Base-by-base conservation (phyloP, 108 stramenopile species). In the Nitzschia sp. region DNA sequence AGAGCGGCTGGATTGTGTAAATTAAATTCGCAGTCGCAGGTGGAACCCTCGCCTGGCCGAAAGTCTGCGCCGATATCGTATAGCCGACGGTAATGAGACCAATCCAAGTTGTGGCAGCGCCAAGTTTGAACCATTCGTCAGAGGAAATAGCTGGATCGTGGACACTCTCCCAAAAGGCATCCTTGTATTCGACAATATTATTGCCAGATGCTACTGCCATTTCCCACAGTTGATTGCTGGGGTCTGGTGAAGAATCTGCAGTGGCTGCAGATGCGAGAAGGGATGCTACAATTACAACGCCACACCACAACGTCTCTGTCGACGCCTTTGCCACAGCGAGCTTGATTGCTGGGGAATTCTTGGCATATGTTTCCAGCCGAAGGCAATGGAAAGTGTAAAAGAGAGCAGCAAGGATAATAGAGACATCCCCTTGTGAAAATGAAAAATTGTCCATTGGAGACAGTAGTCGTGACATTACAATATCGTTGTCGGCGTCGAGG, bases 1-100 rank as follows among this genome's bases (percentile, higher is more conserved):
- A 91, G n/a, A 95, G 21, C 22, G 91, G 91, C 63, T 95, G 94
- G 23, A 87, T 79, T 16, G 94, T 87, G 60, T 95, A 92, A 32
- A 95, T 88, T 30, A 94, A 69, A 68, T 91, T 94, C 0, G 91
- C 90, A 57, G 87, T 76, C n/a, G 84, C 66, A 5, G 94, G 84
- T 48, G 68, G 63, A 25, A 95, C 85, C 13, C 78, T 65, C 1
- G 83, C 48, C 72, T 95, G 94, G 8, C 91, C 94, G 63, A 73
- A 95, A 48, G 81, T 75, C 65, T 95, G 94, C 22, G 94, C 94
- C 54, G 83, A 89, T 32, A 95, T 95, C 15, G 81, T 82, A 68
- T 91, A 95, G 2, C 86, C 94, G 29, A 85, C 85, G 0, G 91
- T 93, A 1, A 92, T 76, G 66, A 66, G 72, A 0, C 94, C 94